phyloP scores from a whole-genome alignment of 495 filamentous ascomycete genomes.

The Aspergillus funiculosus region DNA sequence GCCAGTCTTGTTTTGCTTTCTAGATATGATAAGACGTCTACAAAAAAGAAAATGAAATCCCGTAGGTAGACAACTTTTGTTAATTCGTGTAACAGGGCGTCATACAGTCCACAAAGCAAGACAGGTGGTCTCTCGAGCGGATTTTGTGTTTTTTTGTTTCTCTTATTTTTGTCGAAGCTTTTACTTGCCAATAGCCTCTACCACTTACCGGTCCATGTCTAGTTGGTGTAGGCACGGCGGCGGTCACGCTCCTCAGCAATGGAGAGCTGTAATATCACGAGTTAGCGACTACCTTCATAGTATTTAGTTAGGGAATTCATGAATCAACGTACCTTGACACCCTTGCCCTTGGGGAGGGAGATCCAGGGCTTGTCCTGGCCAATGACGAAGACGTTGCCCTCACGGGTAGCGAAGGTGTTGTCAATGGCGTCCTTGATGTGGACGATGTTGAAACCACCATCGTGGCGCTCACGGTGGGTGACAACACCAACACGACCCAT shows the following conservation, averaged over 20 bases:
- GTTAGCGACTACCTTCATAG: slow-evolving; percentile 7
- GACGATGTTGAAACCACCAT: slow-evolving; percentile 99
- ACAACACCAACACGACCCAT: slow-evolving; percentile 99
- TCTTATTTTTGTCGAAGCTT: slow-evolving; percentile 21
- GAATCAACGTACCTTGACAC: slow-evolving; percentile 70
- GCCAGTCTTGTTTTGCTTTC: background rate
- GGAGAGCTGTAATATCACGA: slow-evolving; percentile 57
- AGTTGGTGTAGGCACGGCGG: slow-evolving; percentile 70
- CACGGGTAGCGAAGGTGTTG: slow-evolving; percentile 98
- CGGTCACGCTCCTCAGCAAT: slow-evolving; percentile 98
- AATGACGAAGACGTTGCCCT: slow-evolving; percentile 98
- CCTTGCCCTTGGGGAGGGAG: slow-evolving; percentile 98
- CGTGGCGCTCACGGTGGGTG: slow-evolving; percentile 98
- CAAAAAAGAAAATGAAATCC: background rate
- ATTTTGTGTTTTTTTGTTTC: slow-evolving; percentile 22
- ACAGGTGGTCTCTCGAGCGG: slow-evolving; percentile 38
- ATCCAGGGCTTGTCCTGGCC: slow-evolving; percentile 98
- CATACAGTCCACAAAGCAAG: slow-evolving; percentile 40
- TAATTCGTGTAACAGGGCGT: slow-evolving; percentile 25
- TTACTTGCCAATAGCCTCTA: slow-evolving; percentile 23
- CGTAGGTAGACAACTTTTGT: slow-evolving; percentile 18
- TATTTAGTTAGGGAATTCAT: background rate
- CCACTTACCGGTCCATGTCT: slow-evolving; percentile 35
- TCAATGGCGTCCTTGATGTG: slow-evolving; percentile 99
- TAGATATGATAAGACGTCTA: background rate